Base-by-base conservation (phyloP, 441 rosid genomes). In the Arabidopsis hybrid region DNA sequence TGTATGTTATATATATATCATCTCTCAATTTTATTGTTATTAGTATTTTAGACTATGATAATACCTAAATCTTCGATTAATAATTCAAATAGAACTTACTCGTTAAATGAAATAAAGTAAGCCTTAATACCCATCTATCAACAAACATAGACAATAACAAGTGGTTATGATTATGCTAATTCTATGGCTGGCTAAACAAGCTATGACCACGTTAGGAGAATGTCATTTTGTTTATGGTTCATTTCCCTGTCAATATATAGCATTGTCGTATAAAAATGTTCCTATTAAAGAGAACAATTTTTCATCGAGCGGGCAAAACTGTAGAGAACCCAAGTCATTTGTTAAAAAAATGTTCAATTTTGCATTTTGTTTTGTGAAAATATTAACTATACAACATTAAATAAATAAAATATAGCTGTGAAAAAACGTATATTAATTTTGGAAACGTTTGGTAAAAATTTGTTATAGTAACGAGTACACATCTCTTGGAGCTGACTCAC, bases 401-500 rank as follows among this genome's bases (percentile, higher is more conserved):
- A n/a, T 14, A 32, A 34, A 34, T 32, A 7, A 32, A 57, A 7
- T 34, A 12, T 38, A 38, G 11, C 14, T 4, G 10, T 47, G 21
- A 47, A 47, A 13, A 55, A 4, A 55, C 39, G 18, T 7, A 13
- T 6, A 55, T 8, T 13, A 53, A 55, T 31, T 29, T 29, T 36
- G 63, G 7, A 36, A 58, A 35, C 12, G 0, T 14, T 14, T 58
- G 1, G 29, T 14, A 58, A 36, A 36, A 4, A 0, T 34, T 45
- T 56, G 14, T 53, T 56, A 42, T 31, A 1, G 43, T 56, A 11
- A 56, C 34, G 36, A 55, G 34, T 55, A 55, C 42, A 55, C 31
- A 67, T 67, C 32, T 9, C 63, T 68, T 55, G 42, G 40, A 67
- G 52, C 34, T 42, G 17, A 13, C 36, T 29, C 35, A 53, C 59